Evolutionary conservation across 2,329 filamentous ascomycete genomes (phyloP).

Genomic region (Torrubiellomyces zombiae): DNA sequence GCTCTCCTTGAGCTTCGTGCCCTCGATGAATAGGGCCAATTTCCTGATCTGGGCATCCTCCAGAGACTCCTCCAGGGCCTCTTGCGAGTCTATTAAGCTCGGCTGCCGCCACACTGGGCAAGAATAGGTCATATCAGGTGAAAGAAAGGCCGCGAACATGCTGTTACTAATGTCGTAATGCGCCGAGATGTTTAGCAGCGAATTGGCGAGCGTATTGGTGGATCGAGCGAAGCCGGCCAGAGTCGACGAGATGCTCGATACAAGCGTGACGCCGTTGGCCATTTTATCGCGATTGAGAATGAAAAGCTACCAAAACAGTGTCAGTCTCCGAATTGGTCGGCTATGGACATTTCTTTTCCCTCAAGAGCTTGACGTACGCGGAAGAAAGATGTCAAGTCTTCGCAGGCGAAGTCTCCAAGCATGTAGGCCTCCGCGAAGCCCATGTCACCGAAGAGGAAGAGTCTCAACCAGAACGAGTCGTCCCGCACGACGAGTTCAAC

Average conservation of each 20-base stretch:
- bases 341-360: neutral
- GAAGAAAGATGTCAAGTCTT: constrained; percentile 52
- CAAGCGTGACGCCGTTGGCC: constrained; percentile 45
- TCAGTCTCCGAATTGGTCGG: neutral
- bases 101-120: constrained; percentile 43
- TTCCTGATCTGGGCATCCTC: constrained; percentile 53
- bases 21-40: constrained; percentile 46
- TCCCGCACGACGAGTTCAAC: constrained; percentile 44
- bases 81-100: too few relatives aligned
- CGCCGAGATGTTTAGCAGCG: constrained; percentile 49
- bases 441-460: constrained; percentile 58
- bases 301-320: constrained; percentile 51
- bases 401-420: constrained; percentile 52
- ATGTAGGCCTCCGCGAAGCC: constrained; percentile 60
- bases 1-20: constrained; percentile 41
- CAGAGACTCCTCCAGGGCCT: constrained; percentile 30
- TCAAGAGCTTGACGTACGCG: constrained; percentile 25
- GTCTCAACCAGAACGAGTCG: constrained; percentile 53
- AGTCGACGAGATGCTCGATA: constrained; percentile 40
- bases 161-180: constrained; percentile 66
- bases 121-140: constrained; percentile 62
- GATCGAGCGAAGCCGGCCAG: constrained; percentile 40
- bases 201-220: constrained; percentile 39
- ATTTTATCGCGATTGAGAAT: constrained; percentile 49
- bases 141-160: constrained; percentile 60